A percentile compares a stretch with the other conserved stretches of the same genome.
These are phyloP conservation scores for Pythium aquatile DNA, from an alignment of 352 stramenopile species.

Conservation along the genomic window DNA sequence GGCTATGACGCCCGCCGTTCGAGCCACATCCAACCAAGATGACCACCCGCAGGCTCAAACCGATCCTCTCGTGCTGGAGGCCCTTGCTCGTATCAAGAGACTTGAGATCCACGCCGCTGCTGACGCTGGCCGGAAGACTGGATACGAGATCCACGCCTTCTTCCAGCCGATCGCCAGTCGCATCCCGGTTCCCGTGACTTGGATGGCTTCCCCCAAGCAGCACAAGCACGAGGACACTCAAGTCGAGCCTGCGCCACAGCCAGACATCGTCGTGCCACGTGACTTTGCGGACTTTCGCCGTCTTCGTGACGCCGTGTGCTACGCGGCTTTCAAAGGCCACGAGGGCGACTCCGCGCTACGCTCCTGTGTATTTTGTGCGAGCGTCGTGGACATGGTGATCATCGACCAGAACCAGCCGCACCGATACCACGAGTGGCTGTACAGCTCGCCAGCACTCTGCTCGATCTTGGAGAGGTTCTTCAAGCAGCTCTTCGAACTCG, in stretches of 20 bases:
- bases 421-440: slow-evolving; percentile 17
- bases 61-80: neutral
- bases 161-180: slow-evolving; percentile 5
- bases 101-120: neutral
- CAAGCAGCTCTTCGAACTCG: neutral
- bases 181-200: neutral
- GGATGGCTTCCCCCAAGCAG: neutral
- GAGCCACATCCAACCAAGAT: neutral
- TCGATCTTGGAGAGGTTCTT: slow-evolving; percentile 6
- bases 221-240: neutral
- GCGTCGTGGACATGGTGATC: slow-evolving; percentile 16
- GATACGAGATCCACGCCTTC: slow-evolving; percentile 12
- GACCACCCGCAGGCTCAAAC: neutral
- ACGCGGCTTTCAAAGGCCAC: slow-evolving; percentile 5
- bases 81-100: neutral
- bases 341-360: neutral
- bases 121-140: neutral
- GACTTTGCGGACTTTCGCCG: slow-evolving; percentile 10
- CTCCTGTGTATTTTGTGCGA: slow-evolving; percentile 15
- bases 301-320: slow-evolving; percentile 19
- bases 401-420: slow-evolving; percentile 14
- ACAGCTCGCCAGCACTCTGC: neutral
- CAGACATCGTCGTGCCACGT: neutral
- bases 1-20: neutral
- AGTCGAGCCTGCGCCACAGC: neutral